Evolutionary conservation across 2,329 filamentous ascomycete species (phyloP).

Genomic region (Incumbomyces lentus): DNA sequence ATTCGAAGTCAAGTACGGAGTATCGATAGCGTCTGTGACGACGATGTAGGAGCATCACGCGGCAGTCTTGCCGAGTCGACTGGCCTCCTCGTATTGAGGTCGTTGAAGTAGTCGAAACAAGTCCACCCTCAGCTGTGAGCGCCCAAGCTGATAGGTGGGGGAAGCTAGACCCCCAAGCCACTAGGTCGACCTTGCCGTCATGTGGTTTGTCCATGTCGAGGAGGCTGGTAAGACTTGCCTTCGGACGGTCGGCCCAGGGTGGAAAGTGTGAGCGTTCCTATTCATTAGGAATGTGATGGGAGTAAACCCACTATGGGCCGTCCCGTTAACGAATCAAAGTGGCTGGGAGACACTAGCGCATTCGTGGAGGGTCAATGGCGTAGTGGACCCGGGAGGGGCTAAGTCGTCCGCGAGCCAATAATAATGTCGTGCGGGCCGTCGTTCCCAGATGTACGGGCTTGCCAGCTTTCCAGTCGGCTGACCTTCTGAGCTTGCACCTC

Average conservation of each 20-base stretch:
- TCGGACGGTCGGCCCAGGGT: not conserved
- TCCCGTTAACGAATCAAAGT: constrained; percentile 1
- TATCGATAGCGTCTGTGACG: constrained; percentile 1
- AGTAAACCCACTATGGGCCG: constrained; percentile 4
- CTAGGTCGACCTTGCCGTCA: not conserved
- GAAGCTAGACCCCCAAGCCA: not conserved
- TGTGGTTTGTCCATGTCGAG: constrained; percentile 2
- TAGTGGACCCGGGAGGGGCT: not conserved
- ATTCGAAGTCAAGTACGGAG: no score
- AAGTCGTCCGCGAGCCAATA: not conserved
- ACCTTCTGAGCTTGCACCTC: not conserved
- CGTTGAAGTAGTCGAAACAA: not conserved
- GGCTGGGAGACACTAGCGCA: not conserved
- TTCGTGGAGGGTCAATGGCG: not conserved
- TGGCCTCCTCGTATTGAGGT: not conserved
- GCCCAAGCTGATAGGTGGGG: constrained; percentile 1
- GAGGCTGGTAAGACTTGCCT: not conserved
- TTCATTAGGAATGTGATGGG: constrained; percentile 7
- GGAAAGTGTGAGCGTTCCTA: constrained; percentile 4
- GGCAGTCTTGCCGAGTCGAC: not conserved
- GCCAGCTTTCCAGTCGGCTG: constrained; percentile 4
- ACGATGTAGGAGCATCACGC: no score
- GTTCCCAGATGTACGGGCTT: constrained; percentile 3
- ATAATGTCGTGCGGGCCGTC: not conserved
- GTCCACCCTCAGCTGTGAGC: not conserved